Evolutionary conservation across 805 yeast species (phyloP).

Genomic region (Tetrapisispora namnaoensis): DNA sequence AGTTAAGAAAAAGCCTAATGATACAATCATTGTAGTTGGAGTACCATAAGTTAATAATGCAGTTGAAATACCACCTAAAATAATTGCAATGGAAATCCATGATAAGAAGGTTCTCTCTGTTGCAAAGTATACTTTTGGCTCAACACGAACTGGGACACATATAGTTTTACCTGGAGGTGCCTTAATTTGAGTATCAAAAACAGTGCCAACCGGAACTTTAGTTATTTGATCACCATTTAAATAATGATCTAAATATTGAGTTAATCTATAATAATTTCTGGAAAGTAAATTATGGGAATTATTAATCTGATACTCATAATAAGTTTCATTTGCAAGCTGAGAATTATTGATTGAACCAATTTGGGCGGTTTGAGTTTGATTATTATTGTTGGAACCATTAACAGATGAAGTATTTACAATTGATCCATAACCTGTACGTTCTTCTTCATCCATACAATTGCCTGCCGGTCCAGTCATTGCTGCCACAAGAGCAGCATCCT

Average conservation of each 20-base stretch:
- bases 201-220: slow-evolving; percentile 56
- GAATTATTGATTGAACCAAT: neutral
- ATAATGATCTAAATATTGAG: slow-evolving; percentile 33
- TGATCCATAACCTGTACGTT: slow-evolving; percentile 45
- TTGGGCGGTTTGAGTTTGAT: neutral
- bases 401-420: slow-evolving; percentile 6
- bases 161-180: slow-evolving; percentile 87
- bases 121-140: slow-evolving; percentile 98
- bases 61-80: slow-evolving; percentile 82
- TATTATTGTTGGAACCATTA: neutral
- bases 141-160: slow-evolving; percentile 90
- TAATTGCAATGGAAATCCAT: slow-evolving; percentile 87
- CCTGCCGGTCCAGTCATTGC: slow-evolving; percentile 35
- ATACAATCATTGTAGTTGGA: slow-evolving; percentile 61
- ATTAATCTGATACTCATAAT: slow-evolving; percentile 19
- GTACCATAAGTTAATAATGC: slow-evolving; percentile 80
- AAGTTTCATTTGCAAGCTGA: slow-evolving; percentile 25
- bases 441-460: slow-evolving; percentile 62
- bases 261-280: slow-evolving; percentile 15
- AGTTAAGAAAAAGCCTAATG: slow-evolving; percentile 76
- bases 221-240: slow-evolving; percentile 41
- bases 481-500: slow-evolving; percentile 24
- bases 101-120: slow-evolving; percentile 90
- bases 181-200: slow-evolving; percentile 44
- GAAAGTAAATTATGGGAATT: slow-evolving; percentile 14